phyloP scores from a whole-genome alignment of 1,139 yeast genomes.

The Saccharomyces hybrid region DNA sequence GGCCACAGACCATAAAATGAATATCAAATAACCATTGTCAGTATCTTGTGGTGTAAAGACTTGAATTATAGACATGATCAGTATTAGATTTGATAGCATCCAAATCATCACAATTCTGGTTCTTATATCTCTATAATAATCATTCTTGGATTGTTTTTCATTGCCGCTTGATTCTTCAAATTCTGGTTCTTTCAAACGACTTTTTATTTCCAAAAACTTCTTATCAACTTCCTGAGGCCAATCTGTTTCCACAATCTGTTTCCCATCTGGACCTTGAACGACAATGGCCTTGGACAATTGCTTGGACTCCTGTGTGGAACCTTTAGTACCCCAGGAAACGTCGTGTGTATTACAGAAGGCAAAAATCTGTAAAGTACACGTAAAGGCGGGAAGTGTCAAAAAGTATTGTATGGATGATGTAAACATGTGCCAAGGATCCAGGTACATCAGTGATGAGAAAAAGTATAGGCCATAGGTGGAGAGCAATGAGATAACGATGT shows the following conservation, averaged over 20 bases:
- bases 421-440: conserved; percentile 93
- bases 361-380: conserved; percentile 84
- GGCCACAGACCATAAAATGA: conserved; percentile 89
- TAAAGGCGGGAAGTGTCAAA: conserved; percentile 80
- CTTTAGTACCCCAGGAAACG: conserved; percentile 97
- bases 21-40: conserved; percentile 68
- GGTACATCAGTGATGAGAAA: conserved; percentile 66
- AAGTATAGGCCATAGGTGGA: conserved; percentile 92
- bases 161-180: conserved; percentile 33
- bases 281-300: conserved; percentile 60
- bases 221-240: conserved; percentile 73
- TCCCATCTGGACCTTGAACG: conserved; percentile 45
- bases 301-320: conserved; percentile 69
- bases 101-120: conserved; percentile 89
- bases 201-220: conserved; percentile 66
- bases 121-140: conserved; percentile 89
- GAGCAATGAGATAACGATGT: conserved; percentile 73
- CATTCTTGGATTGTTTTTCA: conserved; percentile 54
- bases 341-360: conserved; percentile 96
- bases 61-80: conserved; percentile 82
- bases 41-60: conserved; percentile 60
- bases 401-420: conserved; percentile 83
- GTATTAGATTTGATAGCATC: conserved; percentile 73
- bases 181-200: conserved; percentile 57
- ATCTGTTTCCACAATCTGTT: conserved; percentile 68